Evolutionary conservation across 1,139 yeast genomes (phyloP), one percentile per base, ranked within the genome.

Genomic region (Pichia cactophila): DNA sequence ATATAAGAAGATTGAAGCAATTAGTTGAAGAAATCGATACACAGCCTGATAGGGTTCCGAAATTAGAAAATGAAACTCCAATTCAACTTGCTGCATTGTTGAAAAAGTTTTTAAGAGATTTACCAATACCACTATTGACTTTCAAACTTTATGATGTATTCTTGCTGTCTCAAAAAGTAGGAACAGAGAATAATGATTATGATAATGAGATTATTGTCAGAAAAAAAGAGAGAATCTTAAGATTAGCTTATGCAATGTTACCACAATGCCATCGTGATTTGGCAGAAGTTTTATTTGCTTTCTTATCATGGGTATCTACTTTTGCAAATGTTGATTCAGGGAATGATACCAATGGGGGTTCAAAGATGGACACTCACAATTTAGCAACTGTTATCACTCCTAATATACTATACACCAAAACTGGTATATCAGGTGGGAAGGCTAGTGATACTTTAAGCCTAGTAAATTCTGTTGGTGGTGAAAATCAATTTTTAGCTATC

Each of bases 361-460:
- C 97, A 8, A 92, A 90, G 69, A 94, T 94, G 99, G 97, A 92
- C 64, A 79, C 86, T 36, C 96, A 90, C 63, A 94, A 94, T 64
- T 73, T 94, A 54, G 96, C 98, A 1, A 92, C 98, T 0, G 99
- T 94, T 5, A 77, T 94, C 48, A 86, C 97, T 0, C 99, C 99
- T 1, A 94, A 92, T 60, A 81, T 94, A 44, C 71, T 94, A 40
- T 84, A 84, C 58, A 64, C 79, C 10, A 68, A 72, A 56, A 74
- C 73, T 29, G 46, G 48, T 23, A 16, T 31, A 33, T 43, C 54
- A 17, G 49, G 44, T 12, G 39, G 49, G 11, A 52, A 50, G 20
- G 42, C 45, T 2, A 45, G 20, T 35, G 51, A 48, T 44, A 20
- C 42, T 2, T 35, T 43, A 14, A 45, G 36, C 2, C 45, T 53